These are phyloP conservation scores for Gossypium anomalum DNA, from an alignment of 345 rosid species.

Conservation along the genomic window DNA sequence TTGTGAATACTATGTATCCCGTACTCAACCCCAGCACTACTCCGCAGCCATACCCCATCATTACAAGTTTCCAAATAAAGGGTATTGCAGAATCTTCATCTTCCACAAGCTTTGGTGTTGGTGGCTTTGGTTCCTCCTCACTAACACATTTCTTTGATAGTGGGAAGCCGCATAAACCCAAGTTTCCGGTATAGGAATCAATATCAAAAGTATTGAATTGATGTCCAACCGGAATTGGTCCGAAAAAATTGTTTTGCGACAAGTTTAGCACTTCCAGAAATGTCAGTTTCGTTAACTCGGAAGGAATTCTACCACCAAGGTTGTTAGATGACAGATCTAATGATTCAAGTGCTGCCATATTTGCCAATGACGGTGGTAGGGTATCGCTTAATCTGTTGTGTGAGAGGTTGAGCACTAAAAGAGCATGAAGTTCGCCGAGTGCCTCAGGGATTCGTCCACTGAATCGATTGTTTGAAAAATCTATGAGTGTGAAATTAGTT, in stretches of 20 bases:
- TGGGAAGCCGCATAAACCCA: neutral
- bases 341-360: conserved; percentile 11
- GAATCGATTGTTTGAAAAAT: neutral
- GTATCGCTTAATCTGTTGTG: conserved; percentile 4
- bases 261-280: neutral
- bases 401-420: neutral
- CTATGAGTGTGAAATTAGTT: neutral
- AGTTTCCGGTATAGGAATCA: neutral
- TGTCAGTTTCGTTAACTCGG: neutral
- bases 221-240: conserved; percentile 6
- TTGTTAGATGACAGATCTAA: conserved; percentile 17
- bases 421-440: neutral
- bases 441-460: neutral
- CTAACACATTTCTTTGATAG: neutral
- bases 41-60: neutral
- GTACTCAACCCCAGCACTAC: neutral
- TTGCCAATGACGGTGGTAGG: conserved; percentile 19
- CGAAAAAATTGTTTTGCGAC: neutral
- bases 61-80: neutral
- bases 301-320: conserved; percentile 9
- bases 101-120: neutral
- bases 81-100: neutral
- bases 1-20: neutral
- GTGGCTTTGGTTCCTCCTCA: neutral
- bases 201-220: neutral